A percentile compares a stretch with the other conserved stretches of the same genome.
phyloP scores from a whole-genome alignment of 2,329 filamentous ascomycete species.

The Ascochyta koolunga region DNA sequence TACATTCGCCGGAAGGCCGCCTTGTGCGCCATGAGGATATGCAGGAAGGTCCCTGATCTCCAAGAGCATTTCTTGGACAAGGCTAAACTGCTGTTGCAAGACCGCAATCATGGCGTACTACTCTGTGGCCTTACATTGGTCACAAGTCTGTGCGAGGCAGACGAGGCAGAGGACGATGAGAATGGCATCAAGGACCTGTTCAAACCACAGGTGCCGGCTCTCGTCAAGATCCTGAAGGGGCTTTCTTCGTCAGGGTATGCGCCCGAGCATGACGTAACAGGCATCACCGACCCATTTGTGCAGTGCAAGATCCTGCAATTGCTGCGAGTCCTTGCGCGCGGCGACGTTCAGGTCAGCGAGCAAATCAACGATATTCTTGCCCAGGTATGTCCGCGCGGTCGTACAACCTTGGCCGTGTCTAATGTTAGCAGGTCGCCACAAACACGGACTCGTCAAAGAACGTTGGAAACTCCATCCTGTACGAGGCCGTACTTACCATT shows the following conservation, averaged over 20 bases:
- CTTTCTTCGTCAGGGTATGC: conserved; percentile 95
- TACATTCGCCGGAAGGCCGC: conserved; percentile 97
- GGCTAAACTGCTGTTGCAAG: conserved; percentile 82
- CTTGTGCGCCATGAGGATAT: conserved; percentile 98
- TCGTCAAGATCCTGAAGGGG: conserved; percentile 90
- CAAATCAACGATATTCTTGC: conserved; percentile 98
- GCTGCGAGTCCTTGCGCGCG: conserved; percentile 82
- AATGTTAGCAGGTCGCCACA: conserved; percentile 71
- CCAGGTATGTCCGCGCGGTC: conserved; percentile 56
- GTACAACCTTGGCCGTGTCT: conserved; percentile 10
- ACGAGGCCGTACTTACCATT: conserved; percentile 95
- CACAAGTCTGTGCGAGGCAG: conserved; percentile 90
- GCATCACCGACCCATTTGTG: conserved; percentile 95
- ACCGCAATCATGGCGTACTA: conserved; percentile 94
- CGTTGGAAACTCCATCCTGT: conserved; percentile 96
- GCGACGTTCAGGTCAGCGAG: conserved; percentile 87
- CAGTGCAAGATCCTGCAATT: conserved; percentile 95
- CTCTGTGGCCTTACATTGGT: conserved; percentile 91
- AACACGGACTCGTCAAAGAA: conserved; percentile 99
- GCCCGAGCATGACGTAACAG: conserved; percentile 96
- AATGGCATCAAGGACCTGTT: conserved; percentile 91
- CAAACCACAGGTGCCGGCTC: conserved; percentile 78
- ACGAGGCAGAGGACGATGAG: conserved; percentile 90
- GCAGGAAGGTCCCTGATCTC: conserved; percentile 94
- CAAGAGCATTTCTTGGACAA: conserved; percentile 98